Conservation (phyloP, 805 yeast genomes). For the Myxozyma nipponensis region DNA sequence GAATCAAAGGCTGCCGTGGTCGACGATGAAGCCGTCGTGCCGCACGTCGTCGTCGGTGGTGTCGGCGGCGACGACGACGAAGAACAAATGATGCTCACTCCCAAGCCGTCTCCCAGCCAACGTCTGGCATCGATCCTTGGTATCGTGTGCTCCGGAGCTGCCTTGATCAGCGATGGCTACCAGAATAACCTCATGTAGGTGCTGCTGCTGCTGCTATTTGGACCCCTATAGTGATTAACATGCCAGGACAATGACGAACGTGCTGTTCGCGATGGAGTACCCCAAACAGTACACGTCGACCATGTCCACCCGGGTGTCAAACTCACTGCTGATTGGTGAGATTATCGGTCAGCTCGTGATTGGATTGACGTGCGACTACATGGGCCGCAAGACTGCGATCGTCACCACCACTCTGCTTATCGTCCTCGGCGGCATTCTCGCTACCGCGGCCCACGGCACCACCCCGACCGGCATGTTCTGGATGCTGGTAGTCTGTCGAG, state of each 20-base stretch:
- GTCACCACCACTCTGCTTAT: slow-evolving; percentile 58
- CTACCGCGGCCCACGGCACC: slow-evolving; percentile 68
- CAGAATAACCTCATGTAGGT: slow-evolving; percentile 61
- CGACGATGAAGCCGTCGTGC: no score
- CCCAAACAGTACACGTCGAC: slow-evolving; percentile 44
- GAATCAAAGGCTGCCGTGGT: background rate
- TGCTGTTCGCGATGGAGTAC: slow-evolving; percentile 49
- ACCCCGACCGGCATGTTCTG: slow-evolving; percentile 61
- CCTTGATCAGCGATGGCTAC: slow-evolving; percentile 73
- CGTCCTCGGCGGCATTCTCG: slow-evolving; percentile 60
- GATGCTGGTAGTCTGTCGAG: slow-evolving; percentile 72
- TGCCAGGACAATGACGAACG: slow-evolving; percentile 52
- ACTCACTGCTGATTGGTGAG: slow-evolving; percentile 65
- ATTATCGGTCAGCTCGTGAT: slow-evolving; percentile 65
- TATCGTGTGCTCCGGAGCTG: slow-evolving; percentile 67
- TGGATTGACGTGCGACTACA: slow-evolving; percentile 41
- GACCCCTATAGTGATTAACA: background rate
- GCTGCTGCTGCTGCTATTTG: background rate
- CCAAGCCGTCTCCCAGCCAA: slow-evolving; percentile 11
- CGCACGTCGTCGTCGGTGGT: background rate
- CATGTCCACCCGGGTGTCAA: slow-evolving; percentile 63
- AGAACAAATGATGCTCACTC: slow-evolving; percentile 9
- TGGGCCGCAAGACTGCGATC: slow-evolving; percentile 48
- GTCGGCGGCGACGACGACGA: no score
- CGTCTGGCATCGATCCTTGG: slow-evolving; percentile 34